Percentiles rank a stretch among this genome's conserved stretches.
phyloP scores from a whole-genome alignment of 1,139 yeast species.

The Williopsis jadinii region DNA sequence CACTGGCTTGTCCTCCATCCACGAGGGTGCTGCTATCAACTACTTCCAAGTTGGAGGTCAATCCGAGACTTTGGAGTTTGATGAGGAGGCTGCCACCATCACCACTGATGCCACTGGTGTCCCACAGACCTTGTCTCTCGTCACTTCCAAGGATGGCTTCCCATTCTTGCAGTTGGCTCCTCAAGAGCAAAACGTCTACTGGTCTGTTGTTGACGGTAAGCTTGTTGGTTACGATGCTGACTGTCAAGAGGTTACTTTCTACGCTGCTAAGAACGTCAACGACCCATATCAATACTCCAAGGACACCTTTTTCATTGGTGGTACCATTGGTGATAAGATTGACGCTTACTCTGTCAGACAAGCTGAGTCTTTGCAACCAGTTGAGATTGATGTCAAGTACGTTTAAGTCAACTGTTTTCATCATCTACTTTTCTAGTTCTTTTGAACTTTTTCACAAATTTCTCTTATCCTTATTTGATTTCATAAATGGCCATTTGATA shows the following conservation, averaged over 20 bases:
- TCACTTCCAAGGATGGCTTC: conserved; percentile 2
- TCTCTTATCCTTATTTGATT: too few species aligned
- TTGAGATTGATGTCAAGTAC: conserved; percentile 1
- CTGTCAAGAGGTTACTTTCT: conserved; percentile 2
- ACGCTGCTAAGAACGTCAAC: conserved; percentile 10
- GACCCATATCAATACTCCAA: conserved; percentile 12
- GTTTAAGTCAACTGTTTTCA: not conserved
- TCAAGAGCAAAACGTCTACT: conserved; percentile 1
- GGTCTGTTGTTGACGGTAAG: conserved; percentile 2
- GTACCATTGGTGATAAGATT: conserved; percentile 1
- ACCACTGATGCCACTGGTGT: conserved; percentile 1
- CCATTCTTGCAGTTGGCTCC: conserved; percentile 10
- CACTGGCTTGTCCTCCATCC: conserved; percentile 24
- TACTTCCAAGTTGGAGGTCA: conserved; percentile 33
- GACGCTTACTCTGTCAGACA: not conserved
- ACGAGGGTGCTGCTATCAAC: conserved; percentile 53
- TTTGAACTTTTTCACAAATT: too few species aligned
- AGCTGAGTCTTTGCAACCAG: conserved; percentile 1
- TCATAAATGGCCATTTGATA: too few species aligned
- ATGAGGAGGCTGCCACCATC: conserved; percentile 3
- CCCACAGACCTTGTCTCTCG: conserved; percentile 1
- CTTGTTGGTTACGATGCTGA: not conserved
- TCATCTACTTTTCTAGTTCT: too few species aligned
- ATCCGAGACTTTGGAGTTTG: conserved; percentile 8
- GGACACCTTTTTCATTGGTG: conserved; percentile 8